Base-by-base conservation (phyloP, 352 stramenopile genomes). In the Phytopythium litorale region DNA sequence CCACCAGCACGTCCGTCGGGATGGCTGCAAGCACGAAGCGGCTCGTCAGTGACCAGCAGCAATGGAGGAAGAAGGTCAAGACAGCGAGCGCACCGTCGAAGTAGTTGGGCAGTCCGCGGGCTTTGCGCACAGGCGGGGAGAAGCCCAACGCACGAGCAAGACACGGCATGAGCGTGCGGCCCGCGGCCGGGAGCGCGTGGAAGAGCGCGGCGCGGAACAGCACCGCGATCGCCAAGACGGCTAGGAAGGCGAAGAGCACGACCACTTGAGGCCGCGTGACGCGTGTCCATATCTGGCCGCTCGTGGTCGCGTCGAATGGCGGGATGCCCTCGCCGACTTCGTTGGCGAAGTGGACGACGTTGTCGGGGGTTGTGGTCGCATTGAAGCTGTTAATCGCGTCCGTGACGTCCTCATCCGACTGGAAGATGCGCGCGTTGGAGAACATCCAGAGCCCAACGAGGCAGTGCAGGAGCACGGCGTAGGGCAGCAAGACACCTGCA, bases 391-490 rank as follows among this genome's bases (percentile, higher is more conserved):
- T 66, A 38, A 67, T 79, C 32, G 65, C 28, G 0, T 58, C 30
- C 19, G n/a, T n/a, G 40, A 51, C 55, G n/a, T 76, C 71, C 5
- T 60, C 61, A 30, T 71, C 78, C 12, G 75, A 83, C 66, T 92
- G 79, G 60, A 94, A 94, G 62, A 94, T 92, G 56, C 73, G 69
- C n/a, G 80, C 74, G 66, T 94, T 94, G 25, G 86, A 94, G 61
- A 90, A 92, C 86, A 94, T 92, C 86, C 86, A 94, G 71, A 94
- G 78, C 1, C 78, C 83, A 13, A 92, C 63, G 25, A 92, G 64
- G 38, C 75, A 89, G 63, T 92, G 86, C 32, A 91, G 62, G 15
- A 94, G 30, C 32, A 92, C 79, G 9, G 86, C 86, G 64, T 88
- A 92, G 18, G 83, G 85, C 42, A 94, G 72, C 30, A 94, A 37